phyloP scores from a whole-genome alignment of 805 yeast genomes.

The Candida sithepensis region DNA sequence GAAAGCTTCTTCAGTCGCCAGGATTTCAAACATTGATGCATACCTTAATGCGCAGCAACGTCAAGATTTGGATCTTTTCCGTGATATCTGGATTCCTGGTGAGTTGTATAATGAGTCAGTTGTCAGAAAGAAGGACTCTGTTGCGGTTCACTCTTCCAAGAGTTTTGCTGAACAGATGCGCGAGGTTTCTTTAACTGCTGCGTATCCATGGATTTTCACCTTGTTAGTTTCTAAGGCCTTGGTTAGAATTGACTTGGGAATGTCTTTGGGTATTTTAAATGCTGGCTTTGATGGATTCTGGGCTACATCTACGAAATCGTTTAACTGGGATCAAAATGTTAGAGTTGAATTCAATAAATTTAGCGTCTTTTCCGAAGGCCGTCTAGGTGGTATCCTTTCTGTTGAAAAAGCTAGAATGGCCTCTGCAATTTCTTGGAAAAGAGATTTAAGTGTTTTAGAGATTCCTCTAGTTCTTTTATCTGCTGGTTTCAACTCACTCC shows the following conservation, averaged over 20 bases:
- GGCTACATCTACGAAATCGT: conserved; percentile 63
- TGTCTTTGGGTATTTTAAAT: conserved; percentile 67
- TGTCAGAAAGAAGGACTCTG: conserved; percentile 8
- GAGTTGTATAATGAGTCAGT: conserved; percentile 28
- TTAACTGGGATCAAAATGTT: conserved; percentile 69
- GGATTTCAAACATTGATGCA: conserved; percentile 51
- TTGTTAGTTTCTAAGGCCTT: conserved; percentile 49
- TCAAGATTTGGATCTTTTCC: conserved; percentile 80
- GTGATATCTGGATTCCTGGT: conserved; percentile 74
- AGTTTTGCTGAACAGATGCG: conserved; percentile 46
- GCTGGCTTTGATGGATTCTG: conserved; percentile 58
- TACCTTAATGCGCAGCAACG: conserved; percentile 78
- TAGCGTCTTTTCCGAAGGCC: conserved; percentile 59
- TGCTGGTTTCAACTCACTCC: conserved; percentile 51
- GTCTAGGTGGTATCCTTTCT: conserved; percentile 70
- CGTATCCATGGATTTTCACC: conserved; percentile 73
- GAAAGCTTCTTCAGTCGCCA: conserved; percentile 44
- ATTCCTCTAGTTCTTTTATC: conserved; percentile 68
- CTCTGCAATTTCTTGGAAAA: conserved; percentile 71
- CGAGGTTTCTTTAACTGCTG: conserved; percentile 56
- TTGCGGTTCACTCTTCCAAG: conserved; percentile 11
- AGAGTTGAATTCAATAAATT: conserved; percentile 55
- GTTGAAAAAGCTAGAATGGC: conserved; percentile 49
- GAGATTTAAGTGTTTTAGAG: conserved; percentile 37
- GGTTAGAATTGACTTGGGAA: conserved; percentile 73